phyloP scores from a whole-genome alignment of 2,329 filamentous ascomycete genomes.

The Colletotrichum abscissum region DNA sequence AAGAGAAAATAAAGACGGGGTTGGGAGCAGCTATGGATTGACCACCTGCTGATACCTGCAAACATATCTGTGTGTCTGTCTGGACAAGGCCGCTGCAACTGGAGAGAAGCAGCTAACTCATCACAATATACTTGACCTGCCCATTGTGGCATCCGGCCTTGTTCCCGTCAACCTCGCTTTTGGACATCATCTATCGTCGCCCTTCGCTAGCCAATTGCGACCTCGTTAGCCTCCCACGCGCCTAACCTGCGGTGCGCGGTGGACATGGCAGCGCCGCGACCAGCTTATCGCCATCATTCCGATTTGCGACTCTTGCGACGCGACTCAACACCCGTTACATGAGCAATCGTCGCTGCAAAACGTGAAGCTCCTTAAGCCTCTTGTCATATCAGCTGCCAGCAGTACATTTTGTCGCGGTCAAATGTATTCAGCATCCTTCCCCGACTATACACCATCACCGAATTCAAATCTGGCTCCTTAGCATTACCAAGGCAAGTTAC shows the following conservation, averaged over 20 bases:
- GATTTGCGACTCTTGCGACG: constrained; percentile 13
- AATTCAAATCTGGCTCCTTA: neutral
- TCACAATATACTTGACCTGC: neutral
- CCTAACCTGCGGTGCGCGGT: neutral
- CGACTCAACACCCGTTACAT: neutral
- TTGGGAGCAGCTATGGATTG: neutral
- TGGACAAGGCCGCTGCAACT: neutral
- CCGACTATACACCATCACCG: neutral
- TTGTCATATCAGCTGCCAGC: neutral
- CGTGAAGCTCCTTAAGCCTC: neutral
- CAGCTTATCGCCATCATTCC: neutral
- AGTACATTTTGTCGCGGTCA: neutral
- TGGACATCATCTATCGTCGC: neutral
- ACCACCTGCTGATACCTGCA: neutral
- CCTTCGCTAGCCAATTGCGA: neutral
- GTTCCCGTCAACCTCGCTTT: neutral
- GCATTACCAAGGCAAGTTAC: neutral
- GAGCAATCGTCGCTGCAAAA: neutral
- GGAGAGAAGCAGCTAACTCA: neutral
- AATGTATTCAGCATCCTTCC: constrained; percentile 20
- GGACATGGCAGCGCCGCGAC: constrained; percentile 5
- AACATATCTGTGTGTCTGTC: neutral
- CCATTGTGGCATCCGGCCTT: neutral
- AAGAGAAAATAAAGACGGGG: neutral
- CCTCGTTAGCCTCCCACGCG: neutral